Evolutionary conservation across 176 grass and related monocot genomes (phyloP), one percentile per base, ranked within the genome.

Genomic region (Poa pratensis): DNA sequence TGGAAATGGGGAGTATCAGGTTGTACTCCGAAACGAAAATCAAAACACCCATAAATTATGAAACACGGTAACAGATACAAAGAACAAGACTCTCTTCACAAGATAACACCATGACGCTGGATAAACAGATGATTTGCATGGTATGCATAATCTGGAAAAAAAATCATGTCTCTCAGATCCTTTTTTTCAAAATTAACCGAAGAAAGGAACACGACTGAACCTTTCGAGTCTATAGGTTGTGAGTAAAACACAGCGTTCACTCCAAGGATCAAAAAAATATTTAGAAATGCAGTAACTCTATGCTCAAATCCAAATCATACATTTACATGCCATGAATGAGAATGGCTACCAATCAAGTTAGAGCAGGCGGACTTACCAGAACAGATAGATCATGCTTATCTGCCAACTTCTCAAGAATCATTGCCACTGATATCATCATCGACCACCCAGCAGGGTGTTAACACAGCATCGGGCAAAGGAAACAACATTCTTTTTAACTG

Each of bases 401-500:
- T 49, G 94, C 92, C 76, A 97, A 81, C 85, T 90, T 92, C 80
- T 97, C 92, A 20, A 20, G 88, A 55, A 79, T 32, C 83, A 94
- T 77, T 65, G 88, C 88, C 83, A 88, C 46, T 43, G 85, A 87
- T 70, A 87, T 87, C 92, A 97, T 92, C 45, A 92, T 90, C 3
- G 65, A 91, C 55, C 95, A 30, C 70, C 95, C 95, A 94, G 78
- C 12, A 54, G 51, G 73, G 84, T 27, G 77, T 63, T 28, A 73
- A 85, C 11, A 64, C 19, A 87, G 1, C 4, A 30, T 77, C n/a
- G 53, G 10, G 45, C 13, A 43, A 65, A 58, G 53, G 7, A 83
- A 88, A 20, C 18, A 34, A 10, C 7, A 64, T 45, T 23, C 9
- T 12, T 49, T 60, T 63, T 75, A 50, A 14, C 35, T 63, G 26